Evolutionary conservation across 192 early-diverging fungal species (phyloP).

Genomic region (Coemansia sp.): DNA sequence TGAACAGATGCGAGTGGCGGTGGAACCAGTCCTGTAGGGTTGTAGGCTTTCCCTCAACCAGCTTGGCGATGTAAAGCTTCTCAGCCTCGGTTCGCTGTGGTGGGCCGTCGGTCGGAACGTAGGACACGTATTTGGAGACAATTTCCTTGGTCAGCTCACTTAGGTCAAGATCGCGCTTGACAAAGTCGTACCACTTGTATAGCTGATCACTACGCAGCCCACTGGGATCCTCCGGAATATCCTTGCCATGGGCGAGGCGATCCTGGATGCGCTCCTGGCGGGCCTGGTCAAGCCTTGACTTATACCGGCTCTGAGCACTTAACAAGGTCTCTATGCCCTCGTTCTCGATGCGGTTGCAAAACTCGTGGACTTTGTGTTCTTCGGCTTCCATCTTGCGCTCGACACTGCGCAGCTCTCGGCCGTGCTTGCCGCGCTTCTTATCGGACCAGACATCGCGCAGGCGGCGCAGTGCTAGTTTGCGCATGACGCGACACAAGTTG

Average conservation of each 20-base stretch:
- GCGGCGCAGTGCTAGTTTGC: conserved; percentile 46
- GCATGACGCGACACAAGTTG: conserved; percentile 45
- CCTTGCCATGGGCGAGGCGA: conserved; percentile 33
- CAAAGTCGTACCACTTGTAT: conserved; percentile 39
- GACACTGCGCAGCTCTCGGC: conserved; percentile 33
- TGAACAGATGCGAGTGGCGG: conserved; percentile 47
- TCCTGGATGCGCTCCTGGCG: conserved; percentile 29
- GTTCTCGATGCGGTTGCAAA: conserved; percentile 45
- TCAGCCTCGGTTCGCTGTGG: conserved; percentile 42
- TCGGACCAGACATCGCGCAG: conserved; percentile 28
- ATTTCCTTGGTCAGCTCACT: conserved; percentile 41
- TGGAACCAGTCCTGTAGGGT: conserved; percentile 50
- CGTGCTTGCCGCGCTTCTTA: conserved; percentile 36
- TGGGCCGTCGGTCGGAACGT: conserved; percentile 36
- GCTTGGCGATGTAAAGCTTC: conserved; percentile 27
- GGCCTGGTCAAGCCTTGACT: conserved; percentile 15
- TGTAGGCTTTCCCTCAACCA: conserved; percentile 24
- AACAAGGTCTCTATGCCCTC: conserved; percentile 38
- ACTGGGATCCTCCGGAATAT: conserved; percentile 22
- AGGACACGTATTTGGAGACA: conserved; percentile 32
- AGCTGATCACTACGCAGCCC: conserved; percentile 8
- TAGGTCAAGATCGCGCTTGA: conserved; percentile 34
- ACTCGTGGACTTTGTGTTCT: conserved; percentile 39
- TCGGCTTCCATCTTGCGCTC: conserved; percentile 36
- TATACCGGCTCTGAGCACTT: conserved; percentile 19